A percentile compares a stretch with the other conserved stretches of the same genome.
phyloP scores from a whole-genome alignment of 345 rosid genomes.

The Sisymbrium altissimum region DNA sequence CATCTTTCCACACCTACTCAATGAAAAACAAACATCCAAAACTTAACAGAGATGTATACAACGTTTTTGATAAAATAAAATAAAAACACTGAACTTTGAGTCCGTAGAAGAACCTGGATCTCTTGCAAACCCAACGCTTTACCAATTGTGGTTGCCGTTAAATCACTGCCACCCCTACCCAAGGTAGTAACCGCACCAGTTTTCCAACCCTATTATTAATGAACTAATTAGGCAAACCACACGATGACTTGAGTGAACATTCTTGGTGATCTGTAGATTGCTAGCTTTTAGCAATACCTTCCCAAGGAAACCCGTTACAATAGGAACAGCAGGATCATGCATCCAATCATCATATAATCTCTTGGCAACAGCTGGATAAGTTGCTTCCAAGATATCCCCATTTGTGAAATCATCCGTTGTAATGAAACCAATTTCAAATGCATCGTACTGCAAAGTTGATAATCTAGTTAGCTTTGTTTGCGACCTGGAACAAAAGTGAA shows the following conservation, averaged over 20 bases:
- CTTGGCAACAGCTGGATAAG: conserved; percentile 94
- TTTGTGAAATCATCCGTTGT: conserved; percentile 98
- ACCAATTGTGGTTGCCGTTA: conserved; percentile 97
- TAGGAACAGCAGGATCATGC: conserved; percentile 80
- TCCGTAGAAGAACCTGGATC: conserved; percentile 69
- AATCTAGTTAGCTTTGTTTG: conserved; percentile 12
- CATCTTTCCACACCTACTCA: conserved; percentile 98
- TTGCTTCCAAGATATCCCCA: conserved; percentile 95
- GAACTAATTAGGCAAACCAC: conserved; percentile 2
- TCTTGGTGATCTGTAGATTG: not conserved
- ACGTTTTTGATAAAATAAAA: not conserved
- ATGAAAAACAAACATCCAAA: conserved; percentile 6
- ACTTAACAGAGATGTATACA: not conserved
- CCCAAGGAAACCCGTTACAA: conserved; percentile 97
- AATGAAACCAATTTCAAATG: conserved; percentile 87
- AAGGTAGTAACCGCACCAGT: conserved; percentile 89
- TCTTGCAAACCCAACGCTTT: conserved; percentile 89
- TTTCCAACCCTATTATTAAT: conserved; percentile 74
- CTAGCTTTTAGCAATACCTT: conserved; percentile 48
- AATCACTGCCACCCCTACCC: conserved; percentile 99
- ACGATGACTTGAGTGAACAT: not conserved
- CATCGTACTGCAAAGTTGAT: conserved; percentile 76
- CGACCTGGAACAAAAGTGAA: not conserved
- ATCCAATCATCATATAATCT: conserved; percentile 77
- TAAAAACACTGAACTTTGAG: not conserved